phyloP scores from a whole-genome alignment of 176 grass and related monocot species.

The Paspalum notatum region DNA sequence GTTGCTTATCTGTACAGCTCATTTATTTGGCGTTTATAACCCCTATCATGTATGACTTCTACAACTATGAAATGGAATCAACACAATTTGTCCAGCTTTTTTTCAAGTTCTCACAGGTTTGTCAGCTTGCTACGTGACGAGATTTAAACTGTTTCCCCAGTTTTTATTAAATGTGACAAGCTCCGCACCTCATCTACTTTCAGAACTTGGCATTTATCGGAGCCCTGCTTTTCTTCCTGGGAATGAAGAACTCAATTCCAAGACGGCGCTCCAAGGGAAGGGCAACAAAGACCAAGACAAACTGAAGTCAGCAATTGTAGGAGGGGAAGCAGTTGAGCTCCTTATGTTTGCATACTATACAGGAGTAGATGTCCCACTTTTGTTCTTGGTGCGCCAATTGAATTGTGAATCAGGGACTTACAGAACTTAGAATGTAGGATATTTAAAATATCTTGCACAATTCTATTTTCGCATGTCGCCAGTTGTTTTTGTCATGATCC shows the following conservation, averaged over 20 bases:
- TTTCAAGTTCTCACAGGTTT: constrained; percentile 62
- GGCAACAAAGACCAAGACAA: constrained; percentile 69
- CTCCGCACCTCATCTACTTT: background rate
- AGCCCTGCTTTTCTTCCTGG: constrained; percentile 85
- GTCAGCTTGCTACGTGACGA: constrained; percentile 3
- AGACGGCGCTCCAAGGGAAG: constrained; percentile 72
- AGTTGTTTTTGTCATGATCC: background rate
- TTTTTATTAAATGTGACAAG: background rate
- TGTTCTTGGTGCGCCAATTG: constrained; percentile 33
- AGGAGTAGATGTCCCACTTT: constrained; percentile 50
- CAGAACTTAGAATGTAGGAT: constrained; percentile 48
- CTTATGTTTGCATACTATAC: constrained; percentile 43
- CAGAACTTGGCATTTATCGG: constrained; percentile 87
- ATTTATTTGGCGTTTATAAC: constrained; percentile 64
- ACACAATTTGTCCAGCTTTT: constrained; percentile 55
- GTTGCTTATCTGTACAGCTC: constrained; percentile 47
- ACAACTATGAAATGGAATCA: constrained; percentile 67
- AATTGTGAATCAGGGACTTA: constrained; percentile 43
- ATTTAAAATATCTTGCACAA: constrained; percentile 17
- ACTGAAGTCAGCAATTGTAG: constrained; percentile 51
- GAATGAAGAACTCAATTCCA: constrained; percentile 91
- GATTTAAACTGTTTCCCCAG: background rate
- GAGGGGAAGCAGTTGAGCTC: constrained; percentile 36
- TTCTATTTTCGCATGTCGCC: constrained; percentile 2
- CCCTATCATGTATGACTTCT: constrained; percentile 65